Conservation (phyloP, 164 flowering plant genomes). For the Dillenia turbinata region DNA sequence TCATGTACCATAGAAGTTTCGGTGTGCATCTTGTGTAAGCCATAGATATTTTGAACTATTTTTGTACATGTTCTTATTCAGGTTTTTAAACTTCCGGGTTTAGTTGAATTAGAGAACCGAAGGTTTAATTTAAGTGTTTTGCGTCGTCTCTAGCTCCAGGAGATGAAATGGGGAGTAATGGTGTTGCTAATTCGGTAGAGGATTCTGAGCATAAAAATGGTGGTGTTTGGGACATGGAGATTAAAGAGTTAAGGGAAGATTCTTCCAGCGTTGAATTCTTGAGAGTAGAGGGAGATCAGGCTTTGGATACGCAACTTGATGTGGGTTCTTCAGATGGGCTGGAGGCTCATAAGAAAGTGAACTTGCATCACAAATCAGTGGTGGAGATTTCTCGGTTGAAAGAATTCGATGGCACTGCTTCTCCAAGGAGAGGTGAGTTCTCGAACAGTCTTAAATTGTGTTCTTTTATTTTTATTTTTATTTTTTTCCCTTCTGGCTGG, state of each 20-base stretch:
- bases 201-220: slow-evolving; percentile 12
- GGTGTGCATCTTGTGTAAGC: no score
- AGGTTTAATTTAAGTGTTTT: not conserved
- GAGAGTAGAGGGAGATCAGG: slow-evolving; percentile 4
- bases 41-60: no score
- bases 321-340: slow-evolving; percentile 6
- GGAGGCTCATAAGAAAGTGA: slow-evolving; percentile 9
- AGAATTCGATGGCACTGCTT: slow-evolving; percentile 14
- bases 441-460: not conserved
- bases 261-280: slow-evolving; percentile 7
- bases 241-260: not conserved
- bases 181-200: slow-evolving; percentile 15
- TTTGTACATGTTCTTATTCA: no score
- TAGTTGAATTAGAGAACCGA: no score
- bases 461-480: not conserved
- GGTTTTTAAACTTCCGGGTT: no score
- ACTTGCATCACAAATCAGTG: slow-evolving; percentile 10
- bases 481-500: not conserved
- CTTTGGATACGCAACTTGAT: slow-evolving; percentile 6
- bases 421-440: slow-evolving; percentile 23
- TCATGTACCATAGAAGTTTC: no score
- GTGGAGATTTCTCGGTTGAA: slow-evolving; percentile 20
- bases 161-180: slow-evolving; percentile 38
- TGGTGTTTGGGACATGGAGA: slow-evolving; percentile 1
- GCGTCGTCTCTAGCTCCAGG: not conserved